Evolutionary conservation across 1,284 basidiomycete genomes (phyloP).

Genomic region (Vanrija sp.): DNA sequence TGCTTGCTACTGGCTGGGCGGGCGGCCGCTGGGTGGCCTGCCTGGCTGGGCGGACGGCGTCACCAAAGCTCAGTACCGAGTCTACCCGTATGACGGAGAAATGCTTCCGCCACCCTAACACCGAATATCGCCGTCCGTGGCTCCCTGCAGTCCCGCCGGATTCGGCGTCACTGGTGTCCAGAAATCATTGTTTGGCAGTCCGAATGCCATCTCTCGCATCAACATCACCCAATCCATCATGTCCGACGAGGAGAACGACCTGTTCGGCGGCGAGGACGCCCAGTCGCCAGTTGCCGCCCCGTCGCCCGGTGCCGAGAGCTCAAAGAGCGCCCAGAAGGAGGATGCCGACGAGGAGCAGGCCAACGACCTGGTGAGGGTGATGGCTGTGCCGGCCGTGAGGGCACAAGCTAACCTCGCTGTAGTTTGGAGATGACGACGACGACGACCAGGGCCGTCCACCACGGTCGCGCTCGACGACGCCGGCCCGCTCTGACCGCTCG

Average conservation of each 20-base stretch:
- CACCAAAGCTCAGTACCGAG: too few relatives aligned
- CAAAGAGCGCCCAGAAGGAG: background rate
- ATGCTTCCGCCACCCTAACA: too few relatives aligned
- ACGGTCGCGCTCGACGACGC: conserved; percentile 6
- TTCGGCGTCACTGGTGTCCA: conserved; percentile 1
- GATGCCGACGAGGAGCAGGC: conserved; percentile 6
- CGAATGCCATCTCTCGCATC: background rate
- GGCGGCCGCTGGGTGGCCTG: too few relatives aligned
- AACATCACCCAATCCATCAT: conserved; percentile 16
- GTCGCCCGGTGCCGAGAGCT: conserved; percentile 1
- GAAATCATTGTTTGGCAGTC: background rate
- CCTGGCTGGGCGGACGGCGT: too few relatives aligned
- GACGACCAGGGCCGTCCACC: conserved; percentile 72
- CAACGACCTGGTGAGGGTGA: background rate
- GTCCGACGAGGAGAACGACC: conserved; percentile 37
- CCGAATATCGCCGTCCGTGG: background rate
- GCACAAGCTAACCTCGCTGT: conserved; percentile 3
- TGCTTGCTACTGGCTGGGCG: background rate
- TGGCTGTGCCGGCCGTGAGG: background rate
- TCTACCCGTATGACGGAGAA: too few relatives aligned
- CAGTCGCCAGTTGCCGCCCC: conserved; percentile 3
- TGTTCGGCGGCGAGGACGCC: conserved; percentile 27
- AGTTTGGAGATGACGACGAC: conserved; percentile 81
- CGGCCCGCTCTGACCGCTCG: conserved; percentile 8
- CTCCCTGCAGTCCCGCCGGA: background rate